Evolutionary conservation across 2,329 filamentous ascomycete genomes (phyloP).

Genomic region (Coniosporium tulheliwenetii): DNA sequence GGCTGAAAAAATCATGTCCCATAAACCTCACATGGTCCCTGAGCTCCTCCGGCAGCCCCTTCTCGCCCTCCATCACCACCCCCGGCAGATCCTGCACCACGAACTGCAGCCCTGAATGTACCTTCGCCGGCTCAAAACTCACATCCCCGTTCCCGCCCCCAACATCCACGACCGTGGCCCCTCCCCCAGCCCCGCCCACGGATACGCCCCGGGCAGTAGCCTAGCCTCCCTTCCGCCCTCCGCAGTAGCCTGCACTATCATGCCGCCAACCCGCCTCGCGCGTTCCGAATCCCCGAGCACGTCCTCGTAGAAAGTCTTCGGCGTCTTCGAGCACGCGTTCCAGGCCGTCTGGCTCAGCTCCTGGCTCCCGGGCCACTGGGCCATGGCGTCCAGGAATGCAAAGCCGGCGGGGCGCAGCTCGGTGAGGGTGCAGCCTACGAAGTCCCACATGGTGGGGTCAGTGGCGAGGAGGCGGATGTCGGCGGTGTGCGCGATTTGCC

Average conservation of each 20-base stretch:
- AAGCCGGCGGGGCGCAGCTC: conserved; percentile 6
- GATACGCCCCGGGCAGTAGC: too few species aligned
- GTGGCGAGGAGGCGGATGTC: not conserved
- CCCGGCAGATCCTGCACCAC: conserved; percentile 2
- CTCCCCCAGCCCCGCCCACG: too few species aligned
- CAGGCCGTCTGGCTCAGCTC: conserved; percentile 3
- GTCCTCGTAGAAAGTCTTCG: too few species aligned
- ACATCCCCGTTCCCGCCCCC: not conserved
- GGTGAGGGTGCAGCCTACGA: conserved; percentile 5
- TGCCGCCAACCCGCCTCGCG: too few species aligned
- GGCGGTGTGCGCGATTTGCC: conserved; percentile 20
- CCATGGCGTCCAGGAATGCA: conserved; percentile 4
- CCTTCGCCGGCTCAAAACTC: not conserved
- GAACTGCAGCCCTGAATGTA: not conserved
- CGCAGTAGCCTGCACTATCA: too few species aligned
- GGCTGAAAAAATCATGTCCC: conserved; percentile 11
- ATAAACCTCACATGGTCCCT: conserved; percentile 6
- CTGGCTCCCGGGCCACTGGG: conserved; percentile 5
- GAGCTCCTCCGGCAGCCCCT: not conserved
- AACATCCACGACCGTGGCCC: conserved; percentile 2
- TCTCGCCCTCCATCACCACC: not conserved
- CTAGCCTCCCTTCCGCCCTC: too few species aligned
- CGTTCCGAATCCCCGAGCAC: too few species aligned
- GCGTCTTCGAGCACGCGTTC: not conserved
- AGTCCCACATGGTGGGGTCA: conserved; percentile 2